Percentiles rank a stretch among this genome's conserved stretches.
Evolutionary conservation across 2,329 filamentous ascomycete genomes (phyloP).

Genomic region (Cladophialophora bantiana): DNA sequence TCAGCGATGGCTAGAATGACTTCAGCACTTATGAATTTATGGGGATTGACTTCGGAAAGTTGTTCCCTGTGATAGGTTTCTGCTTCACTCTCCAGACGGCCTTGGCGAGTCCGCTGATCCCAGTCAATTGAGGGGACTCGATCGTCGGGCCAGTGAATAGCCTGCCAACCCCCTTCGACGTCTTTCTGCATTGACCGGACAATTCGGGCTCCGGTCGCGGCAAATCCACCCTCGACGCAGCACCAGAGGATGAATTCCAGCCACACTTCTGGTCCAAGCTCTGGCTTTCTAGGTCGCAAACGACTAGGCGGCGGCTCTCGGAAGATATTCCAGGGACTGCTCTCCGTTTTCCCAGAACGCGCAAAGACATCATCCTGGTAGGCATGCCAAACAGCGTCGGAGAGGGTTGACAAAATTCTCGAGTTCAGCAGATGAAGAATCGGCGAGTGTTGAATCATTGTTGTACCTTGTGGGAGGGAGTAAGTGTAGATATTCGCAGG

Average conservation of each 20-base stretch:
- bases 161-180: slow-evolving; percentile 47
- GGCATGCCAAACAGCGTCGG: slow-evolving; percentile 55
- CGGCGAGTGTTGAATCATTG: slow-evolving; percentile 50
- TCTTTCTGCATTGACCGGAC: slow-evolving; percentile 45
- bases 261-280: slow-evolving; percentile 57
- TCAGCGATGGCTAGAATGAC: slow-evolving; percentile 64
- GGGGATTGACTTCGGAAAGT: slow-evolving; percentile 51
- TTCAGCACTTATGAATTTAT: slow-evolving; percentile 63
- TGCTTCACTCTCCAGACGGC: slow-evolving; percentile 28
- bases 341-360: slow-evolving; percentile 47
- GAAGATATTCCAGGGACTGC: slow-evolving; percentile 33
- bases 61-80: slow-evolving; percentile 36
- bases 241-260: slow-evolving; percentile 59
- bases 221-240: slow-evolving; percentile 56
- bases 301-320: slow-evolving; percentile 49
- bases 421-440: slow-evolving; percentile 53
- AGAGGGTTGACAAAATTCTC: slow-evolving; percentile 56
- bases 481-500: slow-evolving; percentile 55
- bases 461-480: slow-evolving; percentile 41
- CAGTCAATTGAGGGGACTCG: slow-evolving; percentile 28
- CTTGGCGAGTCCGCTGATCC: slow-evolving; percentile 30
- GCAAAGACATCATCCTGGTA: slow-evolving; percentile 50
- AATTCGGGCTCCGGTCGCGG: slow-evolving; percentile 51
- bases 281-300: slow-evolving; percentile 51
- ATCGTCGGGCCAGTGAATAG: slow-evolving; percentile 49